Base-by-base conservation (phyloP, 768 basidiomycete species). In the Mycena haematopus region DNA sequence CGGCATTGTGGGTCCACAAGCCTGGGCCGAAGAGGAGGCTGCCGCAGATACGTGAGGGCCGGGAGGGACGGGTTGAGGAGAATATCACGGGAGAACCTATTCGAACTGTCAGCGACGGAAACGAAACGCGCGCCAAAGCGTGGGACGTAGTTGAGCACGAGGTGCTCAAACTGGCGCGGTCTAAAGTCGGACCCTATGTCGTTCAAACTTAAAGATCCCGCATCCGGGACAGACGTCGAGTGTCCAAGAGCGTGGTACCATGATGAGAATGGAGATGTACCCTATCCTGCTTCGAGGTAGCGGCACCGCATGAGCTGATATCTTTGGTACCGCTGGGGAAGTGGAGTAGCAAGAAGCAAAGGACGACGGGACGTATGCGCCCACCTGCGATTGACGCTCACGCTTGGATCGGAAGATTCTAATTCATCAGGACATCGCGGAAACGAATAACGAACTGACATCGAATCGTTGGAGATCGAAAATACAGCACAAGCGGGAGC, bases 191-290 rank as follows among this genome's bases (percentile, higher is more conserved):
- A 24, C 36, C 49, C 51, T 51, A 31, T 51, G 36, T 10, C 22
- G 35, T 13, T 51, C 36, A 47, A n/a, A n/a, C n/a, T n/a, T n/a
- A n/a, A 36, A 10, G 49, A 40, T 27, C 40, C 27, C 7, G 21
- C 40, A 10, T 19, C 8, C 14, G 29, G 42, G 15, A 27, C 14
- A 13, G 24, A 58, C 42, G 33, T 44, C 7, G 2, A 52, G 49
- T 6, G 40, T 44, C 15, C 40, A 47, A 50, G 27, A 58, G 47
- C 8, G 13, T 21, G 47, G 50, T 38, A 14, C n/a, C n/a, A n/a
- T n/a, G n/a, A n/a, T n/a, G 33, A 25, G 49, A 58, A 36, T 40
- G 51, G 9, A 58, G 49, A 51, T 58, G 49, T n/a, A 36, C 42
- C 14, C 57, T 27, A 22, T n/a, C n/a, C n/a, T n/a, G n/a, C 38